Conservation (phyloP, 176 grass and related monocot species). For the Paspalum vaginatum region DNA sequence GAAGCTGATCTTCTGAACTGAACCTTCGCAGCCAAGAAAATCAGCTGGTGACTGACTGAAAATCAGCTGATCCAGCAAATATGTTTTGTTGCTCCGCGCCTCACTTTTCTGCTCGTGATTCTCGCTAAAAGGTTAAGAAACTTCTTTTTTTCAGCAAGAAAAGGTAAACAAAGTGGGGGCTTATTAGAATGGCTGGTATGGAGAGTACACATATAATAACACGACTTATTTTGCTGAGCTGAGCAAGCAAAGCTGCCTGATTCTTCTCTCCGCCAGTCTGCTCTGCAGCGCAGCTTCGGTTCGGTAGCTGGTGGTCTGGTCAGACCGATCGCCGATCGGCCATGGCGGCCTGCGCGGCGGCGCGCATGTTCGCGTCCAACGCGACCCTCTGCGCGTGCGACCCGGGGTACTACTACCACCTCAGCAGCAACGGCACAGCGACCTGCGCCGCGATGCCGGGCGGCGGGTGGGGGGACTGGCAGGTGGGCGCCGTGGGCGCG, state of each 20-base stretch:
- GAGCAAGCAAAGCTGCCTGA: constrained; percentile 4
- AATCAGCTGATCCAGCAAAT: neutral
- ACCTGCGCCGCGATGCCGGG: constrained; percentile 34
- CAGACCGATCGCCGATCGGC: neutral
- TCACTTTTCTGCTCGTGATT: neutral
- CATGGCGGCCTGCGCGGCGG: constrained; percentile 57
- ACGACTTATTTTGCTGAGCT: neutral
- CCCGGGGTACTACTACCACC: constrained; percentile 63
- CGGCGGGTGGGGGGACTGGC: constrained; percentile 51
- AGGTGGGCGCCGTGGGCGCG: constrained; percentile 58
- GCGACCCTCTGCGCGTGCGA: constrained; percentile 75
- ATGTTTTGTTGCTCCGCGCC: neutral
- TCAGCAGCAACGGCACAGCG: constrained; percentile 18
- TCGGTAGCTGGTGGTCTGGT: neutral
- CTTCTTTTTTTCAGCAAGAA: neutral
- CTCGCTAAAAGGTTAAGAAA: neutral
- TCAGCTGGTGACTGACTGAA: neutral
- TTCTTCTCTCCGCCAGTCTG: neutral
- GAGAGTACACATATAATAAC: neutral
- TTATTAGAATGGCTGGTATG: neutral
- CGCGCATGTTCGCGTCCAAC: constrained; percentile 74
- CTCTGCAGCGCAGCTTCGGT: neutral
- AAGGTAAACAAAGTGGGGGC: neutral
- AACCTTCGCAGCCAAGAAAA: neutral
- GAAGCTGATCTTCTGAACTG: neutral